Percentiles rank a stretch among this genome's conserved stretches.
Conservation (phyloP, 2,329 filamentous ascomycete species). For the Chalara sp. region DNA sequence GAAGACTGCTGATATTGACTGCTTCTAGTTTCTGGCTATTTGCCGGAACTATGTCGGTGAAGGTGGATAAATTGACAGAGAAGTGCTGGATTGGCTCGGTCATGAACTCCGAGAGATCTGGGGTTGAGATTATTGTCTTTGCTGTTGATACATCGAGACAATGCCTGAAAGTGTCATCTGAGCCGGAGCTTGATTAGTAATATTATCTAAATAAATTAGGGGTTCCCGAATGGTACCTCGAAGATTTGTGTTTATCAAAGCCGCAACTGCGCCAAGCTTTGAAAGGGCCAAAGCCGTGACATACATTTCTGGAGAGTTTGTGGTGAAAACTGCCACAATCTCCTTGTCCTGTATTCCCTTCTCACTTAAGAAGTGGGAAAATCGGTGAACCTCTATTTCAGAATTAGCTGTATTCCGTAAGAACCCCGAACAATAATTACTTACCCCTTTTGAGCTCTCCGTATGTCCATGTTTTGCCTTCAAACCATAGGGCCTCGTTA, state of each 20-base stretch:
- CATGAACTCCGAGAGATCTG: slow-evolving; percentile 33
- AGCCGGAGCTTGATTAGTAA: slow-evolving; percentile 1
- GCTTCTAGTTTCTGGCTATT: slow-evolving; percentile 4
- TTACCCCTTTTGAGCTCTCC: slow-evolving; percentile 34
- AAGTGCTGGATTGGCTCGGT: slow-evolving; percentile 26
- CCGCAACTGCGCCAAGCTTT: slow-evolving; percentile 37
- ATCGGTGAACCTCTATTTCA: slow-evolving; percentile 33
- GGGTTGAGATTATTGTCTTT: slow-evolving; percentile 35
- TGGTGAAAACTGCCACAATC: slow-evolving; percentile 38
- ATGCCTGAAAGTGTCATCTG: slow-evolving; percentile 37
- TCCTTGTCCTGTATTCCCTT: slow-evolving; percentile 32
- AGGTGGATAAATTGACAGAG: slow-evolving; percentile 32
- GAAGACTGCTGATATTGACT: slow-evolving; percentile 10
- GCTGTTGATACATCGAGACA: slow-evolving; percentile 36
- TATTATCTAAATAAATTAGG: neutral
- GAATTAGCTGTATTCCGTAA: neutral
- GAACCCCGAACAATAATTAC: slow-evolving; percentile 6
- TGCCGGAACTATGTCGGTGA: slow-evolving; percentile 15
- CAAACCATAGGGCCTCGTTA: slow-evolving; percentile 37
- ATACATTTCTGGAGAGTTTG: slow-evolving; percentile 43
- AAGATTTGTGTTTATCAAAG: slow-evolving; percentile 39
- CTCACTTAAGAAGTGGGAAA: slow-evolving; percentile 34
- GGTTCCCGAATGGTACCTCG: slow-evolving; percentile 28
- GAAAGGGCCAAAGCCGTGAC: slow-evolving; percentile 36
- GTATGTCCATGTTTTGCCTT: slow-evolving; percentile 41